Evolutionary conservation across 441 rosid genomes (phyloP), one percentile per base, ranked within the genome.

Genomic region (Adansonia gregorii): DNA sequence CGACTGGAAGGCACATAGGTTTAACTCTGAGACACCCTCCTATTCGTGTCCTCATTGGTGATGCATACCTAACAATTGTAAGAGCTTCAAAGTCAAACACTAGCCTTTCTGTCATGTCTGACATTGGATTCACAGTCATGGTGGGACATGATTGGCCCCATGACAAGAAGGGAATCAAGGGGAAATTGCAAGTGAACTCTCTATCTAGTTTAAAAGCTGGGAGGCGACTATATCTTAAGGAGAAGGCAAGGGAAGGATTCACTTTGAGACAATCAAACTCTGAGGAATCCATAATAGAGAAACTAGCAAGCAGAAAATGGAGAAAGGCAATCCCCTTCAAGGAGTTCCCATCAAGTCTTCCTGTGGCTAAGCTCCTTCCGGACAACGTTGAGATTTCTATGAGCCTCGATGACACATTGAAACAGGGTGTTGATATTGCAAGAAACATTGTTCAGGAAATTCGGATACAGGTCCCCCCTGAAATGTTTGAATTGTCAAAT

Each of bases 301-400:
- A 89, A 76, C 65, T 94, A 9, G 83, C 89, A 1, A 86, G 89
- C n/a, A 84, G 87, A 73, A 92, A 81, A 82, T 94, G 97, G 97
- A 91, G 84, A 80, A 91, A 90, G 75, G 93, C 85, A 0, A 72
- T 92, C 58, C 97, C 99, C 8, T 89, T 87, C 35, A 90, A 90
- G 84, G 95, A 96, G 87, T 82, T 90, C 17, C 99, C 98, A 0
- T 88, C 95, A 15, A 96, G 97, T 79, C 95, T 95, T 76, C 94
- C 97, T 0, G 98, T 94, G 55, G 88, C 90, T 15, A 91, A 87
- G 81, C 93, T 95, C 12, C 73, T 85, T 45, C 87, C 97, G 0
- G 86, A 82, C 15, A 93, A 94, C n/a, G 82, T 85, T 4, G 91
- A 90, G 72, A 86, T 93, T 39, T 83, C 83, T 0, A 87, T 94